phyloP scores from a whole-genome alignment of 2,329 filamentous ascomycete species.

The Fusarium devonianum region DNA sequence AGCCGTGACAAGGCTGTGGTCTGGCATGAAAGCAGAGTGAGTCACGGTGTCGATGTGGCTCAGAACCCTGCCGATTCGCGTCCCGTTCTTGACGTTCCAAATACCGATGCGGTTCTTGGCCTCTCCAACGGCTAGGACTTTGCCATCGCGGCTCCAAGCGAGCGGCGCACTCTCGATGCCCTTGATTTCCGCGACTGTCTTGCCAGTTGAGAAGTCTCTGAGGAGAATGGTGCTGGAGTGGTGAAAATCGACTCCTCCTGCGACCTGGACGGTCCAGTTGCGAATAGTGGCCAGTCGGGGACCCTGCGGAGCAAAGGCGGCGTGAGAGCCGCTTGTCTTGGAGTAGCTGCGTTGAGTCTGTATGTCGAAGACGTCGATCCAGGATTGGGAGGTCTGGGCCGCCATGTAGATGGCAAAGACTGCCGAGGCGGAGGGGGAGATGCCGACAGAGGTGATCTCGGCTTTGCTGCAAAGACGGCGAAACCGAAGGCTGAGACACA shows the following conservation, averaged over 20 bases:
- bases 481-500: conserved; percentile 41
- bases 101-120: conserved; percentile 42
- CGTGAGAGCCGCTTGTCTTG: conserved; percentile 44
- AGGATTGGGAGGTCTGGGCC: conserved; percentile 43
- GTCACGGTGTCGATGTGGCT: conserved; percentile 49
- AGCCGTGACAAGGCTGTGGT: conserved; percentile 45
- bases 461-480: conserved; percentile 40
- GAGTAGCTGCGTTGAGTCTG: conserved; percentile 38
- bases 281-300: conserved; percentile 42
- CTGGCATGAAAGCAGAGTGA: conserved; percentile 47
- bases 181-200: conserved; percentile 44
- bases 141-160: conserved; percentile 46
- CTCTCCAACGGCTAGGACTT: conserved; percentile 44
- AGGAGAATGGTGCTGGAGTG: conserved; percentile 44
- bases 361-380: conserved; percentile 48
- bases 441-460: conserved; percentile 46
- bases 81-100: conserved; percentile 44
- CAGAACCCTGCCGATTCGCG: conserved; percentile 43
- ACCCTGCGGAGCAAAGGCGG: conserved; percentile 39
- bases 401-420: conserved; percentile 45
- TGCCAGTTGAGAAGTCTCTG: conserved; percentile 43
- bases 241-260: conserved; percentile 43
- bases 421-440: conserved; percentile 37
- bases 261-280: conserved; percentile 43
- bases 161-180: conserved; percentile 42